A percentile compares a stretch with the other conserved stretches of the same genome.
These are phyloP conservation scores for Beauveria scarabaeidicola DNA, from an alignment of 2,329 filamentous ascomycete genomes.

Conservation along the genomic window DNA sequence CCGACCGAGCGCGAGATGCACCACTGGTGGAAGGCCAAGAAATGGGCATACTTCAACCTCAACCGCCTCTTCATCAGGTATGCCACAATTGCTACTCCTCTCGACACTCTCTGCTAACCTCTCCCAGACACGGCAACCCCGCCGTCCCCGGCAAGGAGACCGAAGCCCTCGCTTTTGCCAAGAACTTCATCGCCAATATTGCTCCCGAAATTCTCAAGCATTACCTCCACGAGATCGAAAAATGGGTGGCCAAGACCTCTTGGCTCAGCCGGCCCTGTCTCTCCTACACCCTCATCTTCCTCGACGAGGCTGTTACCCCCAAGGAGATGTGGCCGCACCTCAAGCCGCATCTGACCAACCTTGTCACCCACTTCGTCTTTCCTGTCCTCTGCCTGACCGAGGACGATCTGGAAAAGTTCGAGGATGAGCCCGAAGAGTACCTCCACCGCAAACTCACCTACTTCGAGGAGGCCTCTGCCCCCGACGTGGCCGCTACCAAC, in stretches of 20 bases:
- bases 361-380: constrained; percentile 92
- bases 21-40: constrained; percentile 99
- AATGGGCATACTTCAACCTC: constrained; percentile 97
- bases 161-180: constrained; percentile 74
- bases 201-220: constrained; percentile 94
- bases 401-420: constrained; percentile 88
- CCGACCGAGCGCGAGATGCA: constrained; percentile 81
- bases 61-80: constrained; percentile 92
- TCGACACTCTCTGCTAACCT: background rate
- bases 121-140: constrained; percentile 76
- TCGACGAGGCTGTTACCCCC: constrained; percentile 95
- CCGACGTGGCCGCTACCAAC: constrained; percentile 92
- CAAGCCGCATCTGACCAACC: constrained; percentile 84
- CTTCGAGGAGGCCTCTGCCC: constrained; percentile 92
- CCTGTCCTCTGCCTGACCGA: constrained; percentile 86
- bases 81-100: constrained; percentile 16
- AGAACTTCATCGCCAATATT: constrained; percentile 83
- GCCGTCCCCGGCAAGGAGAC: constrained; percentile 63
- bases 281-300: constrained; percentile 86
- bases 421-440: constrained; percentile 92
- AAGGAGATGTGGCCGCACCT: constrained; percentile 95
- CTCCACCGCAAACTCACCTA: constrained; percentile 96
- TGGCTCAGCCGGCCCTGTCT: constrained; percentile 94
- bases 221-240: constrained; percentile 90
- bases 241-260: constrained; percentile 88